Evolutionary conservation across 345 rosid species (phyloP).

Genomic region (Conringia planisiliqua): DNA sequence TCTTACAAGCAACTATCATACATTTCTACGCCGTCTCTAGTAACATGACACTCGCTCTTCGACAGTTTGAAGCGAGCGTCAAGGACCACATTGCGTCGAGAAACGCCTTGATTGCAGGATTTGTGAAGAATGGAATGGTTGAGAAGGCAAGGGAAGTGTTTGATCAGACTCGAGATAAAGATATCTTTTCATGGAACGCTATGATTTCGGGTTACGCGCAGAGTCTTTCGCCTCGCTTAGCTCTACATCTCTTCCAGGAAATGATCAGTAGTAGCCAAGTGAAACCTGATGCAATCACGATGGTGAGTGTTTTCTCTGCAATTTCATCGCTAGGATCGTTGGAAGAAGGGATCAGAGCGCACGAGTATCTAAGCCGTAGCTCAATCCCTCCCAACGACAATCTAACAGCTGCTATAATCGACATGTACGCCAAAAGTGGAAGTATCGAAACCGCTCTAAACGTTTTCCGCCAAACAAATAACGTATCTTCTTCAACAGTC

Average conservation of each 20-base stretch:
- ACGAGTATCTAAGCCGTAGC: conserved; percentile 41
- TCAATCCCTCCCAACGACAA: conserved; percentile 54
- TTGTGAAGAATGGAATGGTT: conserved; percentile 54
- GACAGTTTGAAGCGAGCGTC: conserved; percentile 52
- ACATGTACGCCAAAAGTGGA: conserved; percentile 96
- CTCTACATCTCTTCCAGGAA: conserved; percentile 51
- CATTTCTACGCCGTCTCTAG: conserved; percentile 64
- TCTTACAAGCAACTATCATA: conserved; percentile 64
- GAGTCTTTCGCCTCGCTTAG: conserved; percentile 46
- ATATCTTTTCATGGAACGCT: conserved; percentile 77
- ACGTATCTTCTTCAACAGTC: conserved; percentile 33
- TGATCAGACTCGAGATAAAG: conserved; percentile 57
- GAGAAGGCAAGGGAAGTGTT: conserved; percentile 57
- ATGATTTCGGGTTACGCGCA: conserved; percentile 73
- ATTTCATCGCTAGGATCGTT: conserved; percentile 55
- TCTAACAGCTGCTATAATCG: conserved; percentile 71
- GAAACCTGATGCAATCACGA: conserved; percentile 67
- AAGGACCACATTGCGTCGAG: conserved; percentile 56
- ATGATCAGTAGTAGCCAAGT: conserved; percentile 53
- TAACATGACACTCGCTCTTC: conserved; percentile 47
- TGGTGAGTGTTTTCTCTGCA: conserved; percentile 79
- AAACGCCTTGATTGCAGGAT: conserved; percentile 70
- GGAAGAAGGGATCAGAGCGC: conserved; percentile 64
- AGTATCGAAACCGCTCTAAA: conserved; percentile 59
- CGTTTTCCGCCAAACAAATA: conserved; percentile 49